Evolutionary conservation across 257 asterid species (phyloP), one percentile per base, ranked within the genome.

Genomic region (Nicotiana attenuata): DNA sequence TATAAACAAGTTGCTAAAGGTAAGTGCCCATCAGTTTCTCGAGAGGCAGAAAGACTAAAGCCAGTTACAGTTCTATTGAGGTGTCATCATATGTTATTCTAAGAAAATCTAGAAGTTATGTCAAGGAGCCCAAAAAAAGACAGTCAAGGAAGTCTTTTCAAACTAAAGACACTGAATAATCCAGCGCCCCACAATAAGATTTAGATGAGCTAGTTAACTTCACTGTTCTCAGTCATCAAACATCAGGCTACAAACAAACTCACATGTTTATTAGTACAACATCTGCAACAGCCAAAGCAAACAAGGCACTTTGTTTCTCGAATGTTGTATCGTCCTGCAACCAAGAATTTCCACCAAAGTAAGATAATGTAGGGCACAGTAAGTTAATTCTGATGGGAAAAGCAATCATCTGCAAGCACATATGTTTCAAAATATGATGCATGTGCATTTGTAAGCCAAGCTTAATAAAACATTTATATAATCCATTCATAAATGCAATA

Each of bases 261-360:
- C 75, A 91, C 94, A 91, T 88, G 89, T 89, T 91, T 78, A 91
- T 86, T 60, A 91, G 86, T 68, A 91, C 88, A 81, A 88, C 84
- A 81, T 89, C 90, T 3, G 94, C 87, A 7, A 87, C 86, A 10
- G 90, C 92, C 31, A 89, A 80, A 84, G 91, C 89, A 85, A 91
- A 88, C 31, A 89, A 84, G 0, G 94, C 92, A 78, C 89, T 88
- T 85, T 88, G 94, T 75, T 89, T 91, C 73, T 91, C 93, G 84
- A 89, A 91, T 22, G 90, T 77, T 35, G 88, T 86, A 81, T 89
- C 90, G 45, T 89, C 91, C 94, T 91, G 90, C 77, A 85, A 73
- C 78, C 81, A 82, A 57, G 81, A 22, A 61, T 61, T 69, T 79
- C 26, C 64, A 68, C 73, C 59, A 45, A 64, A 64, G 38, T 22